Conservation (phyloP, 495 filamentous ascomycete genomes). For the Xylaria acuta region DNA sequence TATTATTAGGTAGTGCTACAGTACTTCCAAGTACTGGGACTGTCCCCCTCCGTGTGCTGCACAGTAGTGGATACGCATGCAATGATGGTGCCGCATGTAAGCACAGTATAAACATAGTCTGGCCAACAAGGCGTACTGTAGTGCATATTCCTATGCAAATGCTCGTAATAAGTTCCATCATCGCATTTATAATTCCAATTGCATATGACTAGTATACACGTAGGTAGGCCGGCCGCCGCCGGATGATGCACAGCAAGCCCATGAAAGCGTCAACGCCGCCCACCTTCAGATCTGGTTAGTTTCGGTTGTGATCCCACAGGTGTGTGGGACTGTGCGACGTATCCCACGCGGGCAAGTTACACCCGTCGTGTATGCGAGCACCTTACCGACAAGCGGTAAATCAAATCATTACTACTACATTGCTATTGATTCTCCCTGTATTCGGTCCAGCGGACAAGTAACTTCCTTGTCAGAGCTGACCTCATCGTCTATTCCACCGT, state of each 20-base stretch:
- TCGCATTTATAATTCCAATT: background rate
- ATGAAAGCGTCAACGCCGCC: background rate
- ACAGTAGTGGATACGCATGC: conserved; percentile 19
- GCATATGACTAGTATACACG: too few species aligned
- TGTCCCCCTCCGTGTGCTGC: conserved; percentile 14
- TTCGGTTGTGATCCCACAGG: conserved; percentile 4
- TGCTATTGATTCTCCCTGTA: background rate
- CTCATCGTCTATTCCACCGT: background rate
- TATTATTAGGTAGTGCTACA: conserved; percentile 17
- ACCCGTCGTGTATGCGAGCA: conserved; percentile 17
- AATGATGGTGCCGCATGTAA: background rate
- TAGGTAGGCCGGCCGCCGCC: too few species aligned
- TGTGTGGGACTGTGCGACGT: conserved; percentile 8
- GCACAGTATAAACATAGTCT: background rate
- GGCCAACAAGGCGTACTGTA: background rate
- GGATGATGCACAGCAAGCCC: conserved; percentile 12
- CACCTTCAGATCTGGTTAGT: background rate
- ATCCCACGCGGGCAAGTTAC: conserved; percentile 22
- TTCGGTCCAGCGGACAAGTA: conserved; percentile 9
- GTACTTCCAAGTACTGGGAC: background rate
- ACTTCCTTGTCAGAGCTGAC: background rate
- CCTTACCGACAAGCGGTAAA: conserved; percentile 6
- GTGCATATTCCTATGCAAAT: background rate
- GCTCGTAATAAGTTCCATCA: conserved; percentile 1
- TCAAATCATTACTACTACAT: conserved; percentile 1